phyloP scores from a whole-genome alignment of 345 rosid genomes.

The Boechera retrofracta region DNA sequence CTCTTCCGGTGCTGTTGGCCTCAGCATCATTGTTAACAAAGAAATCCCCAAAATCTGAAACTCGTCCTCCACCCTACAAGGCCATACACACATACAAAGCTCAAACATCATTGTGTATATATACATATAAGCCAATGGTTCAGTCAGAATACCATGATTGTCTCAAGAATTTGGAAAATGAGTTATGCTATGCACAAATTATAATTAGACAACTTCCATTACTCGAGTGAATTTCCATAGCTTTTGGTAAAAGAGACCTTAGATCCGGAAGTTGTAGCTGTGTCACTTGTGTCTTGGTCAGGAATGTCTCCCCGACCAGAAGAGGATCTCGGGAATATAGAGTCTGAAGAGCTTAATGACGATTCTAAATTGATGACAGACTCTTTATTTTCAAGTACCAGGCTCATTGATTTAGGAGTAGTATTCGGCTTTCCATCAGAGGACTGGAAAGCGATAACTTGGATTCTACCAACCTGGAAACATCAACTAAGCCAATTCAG shows the following conservation, averaged over 20 bases:
- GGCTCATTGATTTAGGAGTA: constrained; percentile 53
- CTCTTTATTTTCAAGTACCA: constrained; percentile 60
- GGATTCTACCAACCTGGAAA: constrained; percentile 92
- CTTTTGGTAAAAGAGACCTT: constrained; percentile 50
- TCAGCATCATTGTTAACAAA: constrained; percentile 70
- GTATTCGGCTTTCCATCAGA: constrained; percentile 78
- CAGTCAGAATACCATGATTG: background rate
- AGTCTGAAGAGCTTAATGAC: constrained; percentile 74
- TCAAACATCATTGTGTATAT: constrained; percentile 4
- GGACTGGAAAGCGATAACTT: constrained; percentile 97
- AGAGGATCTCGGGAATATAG: constrained; percentile 52
- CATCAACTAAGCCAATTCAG: constrained; percentile 22
- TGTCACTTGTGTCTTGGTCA: constrained; percentile 76
- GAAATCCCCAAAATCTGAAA: constrained; percentile 77
- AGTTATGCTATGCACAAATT: background rate
- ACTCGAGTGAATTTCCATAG: constrained; percentile 1
- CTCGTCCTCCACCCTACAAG: constrained; percentile 66
- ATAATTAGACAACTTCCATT: background rate
- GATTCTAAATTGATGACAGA: constrained; percentile 73
- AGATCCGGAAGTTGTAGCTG: constrained; percentile 52
- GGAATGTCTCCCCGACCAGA: constrained; percentile 52
- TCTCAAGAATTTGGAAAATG: constrained; percentile 8
- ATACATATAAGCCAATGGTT: constrained; percentile 7
- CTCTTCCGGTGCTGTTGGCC: constrained; percentile 60
- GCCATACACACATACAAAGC: constrained; percentile 37